Base-by-base conservation (phyloP, 371 early-diverging fungal species). In the Zancudomyces culisetae region DNA sequence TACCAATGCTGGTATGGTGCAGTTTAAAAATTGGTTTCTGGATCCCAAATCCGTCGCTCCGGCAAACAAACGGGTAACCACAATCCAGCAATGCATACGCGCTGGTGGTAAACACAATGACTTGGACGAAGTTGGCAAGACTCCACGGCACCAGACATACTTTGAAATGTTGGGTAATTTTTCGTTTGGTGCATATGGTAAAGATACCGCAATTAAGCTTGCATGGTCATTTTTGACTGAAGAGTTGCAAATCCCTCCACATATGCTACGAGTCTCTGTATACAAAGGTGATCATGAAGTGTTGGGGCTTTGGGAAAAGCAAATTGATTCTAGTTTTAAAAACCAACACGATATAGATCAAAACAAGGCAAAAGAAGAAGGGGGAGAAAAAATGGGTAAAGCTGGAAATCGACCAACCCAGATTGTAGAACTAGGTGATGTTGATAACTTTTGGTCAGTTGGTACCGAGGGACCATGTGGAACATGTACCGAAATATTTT, bases 81-180 rank as follows among this genome's bases (percentile, higher is more conserved):
- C 77, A 3, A 66, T 77, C 42, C 86, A 85, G 63, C 79, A 79
- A 56, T 83, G 83, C 55, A 71, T 85, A 63, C 61, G 86, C 27
- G 86, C 84, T 18, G 86, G 86, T 54, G 86, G 78, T 52, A 70
- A 85, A 59, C 84, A 85, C 61, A 85, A 85, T 49, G 86, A 85
- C 55, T 69, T 85, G 42, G 83, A 83, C 54, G 79, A 85, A 58
- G 83, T 83, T 2, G 86, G 86, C 15, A 74, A 70, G 54, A 81
- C 83, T 8, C 77, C 81, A 19, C 74, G 83, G 3, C 86, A 85
- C 57, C 82, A 83, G 53, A 85, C 86, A 1, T 83, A 81, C 57
- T 85, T 85, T 58, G 86, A 85, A 63, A 85, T 85, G 86, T 63
- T 85, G 51, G 86, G 86, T 29, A 83, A 80, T 55, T 85, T 83